phyloP scores from a whole-genome alignment of 148 eudicot species.

The Talinum fruticosum region DNA sequence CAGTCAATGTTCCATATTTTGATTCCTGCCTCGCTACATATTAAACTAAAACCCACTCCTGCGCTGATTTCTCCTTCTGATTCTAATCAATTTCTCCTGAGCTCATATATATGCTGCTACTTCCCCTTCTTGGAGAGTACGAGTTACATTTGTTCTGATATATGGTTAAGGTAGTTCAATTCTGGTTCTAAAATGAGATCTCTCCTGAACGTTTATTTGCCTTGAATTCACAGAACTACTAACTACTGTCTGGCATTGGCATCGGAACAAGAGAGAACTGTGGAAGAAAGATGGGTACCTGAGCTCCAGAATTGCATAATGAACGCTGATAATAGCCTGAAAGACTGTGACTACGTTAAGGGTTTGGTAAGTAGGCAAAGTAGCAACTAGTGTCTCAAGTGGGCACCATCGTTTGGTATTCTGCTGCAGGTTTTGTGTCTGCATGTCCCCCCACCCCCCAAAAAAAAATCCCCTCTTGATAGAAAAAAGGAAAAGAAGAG shows the following conservation, averaged over 20 bases:
- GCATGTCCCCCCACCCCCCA: not conserved
- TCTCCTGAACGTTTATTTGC: constrained; percentile 1
- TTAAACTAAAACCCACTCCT: not conserved
- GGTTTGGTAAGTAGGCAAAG: constrained; percentile 96
- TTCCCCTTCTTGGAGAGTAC: not conserved
- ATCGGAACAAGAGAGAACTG: constrained; percentile 85
- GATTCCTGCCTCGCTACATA: not conserved
- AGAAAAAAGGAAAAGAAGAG: not conserved
- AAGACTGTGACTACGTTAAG: constrained; percentile 77
- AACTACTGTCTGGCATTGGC: constrained; percentile 79
- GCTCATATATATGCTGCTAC: too few species aligned
- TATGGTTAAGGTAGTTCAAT: not conserved
- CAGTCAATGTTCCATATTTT: not conserved
- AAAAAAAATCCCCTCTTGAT: not conserved
- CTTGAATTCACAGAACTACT: constrained; percentile 68
- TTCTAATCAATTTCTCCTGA: not conserved
- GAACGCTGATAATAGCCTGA: constrained; percentile 74
- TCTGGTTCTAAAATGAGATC: not conserved
- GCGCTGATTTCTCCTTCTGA: not conserved
- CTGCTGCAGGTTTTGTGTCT: not conserved
- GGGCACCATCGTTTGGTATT: not conserved
- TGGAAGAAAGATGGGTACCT: constrained; percentile 78
- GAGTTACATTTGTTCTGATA: not conserved
- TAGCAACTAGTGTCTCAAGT: constrained; percentile 9
- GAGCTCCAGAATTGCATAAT: constrained; percentile 62